Evolutionary conservation across 2,329 filamentous ascomycete species (phyloP).

Genomic region (Drechmeria coniospora): DNA sequence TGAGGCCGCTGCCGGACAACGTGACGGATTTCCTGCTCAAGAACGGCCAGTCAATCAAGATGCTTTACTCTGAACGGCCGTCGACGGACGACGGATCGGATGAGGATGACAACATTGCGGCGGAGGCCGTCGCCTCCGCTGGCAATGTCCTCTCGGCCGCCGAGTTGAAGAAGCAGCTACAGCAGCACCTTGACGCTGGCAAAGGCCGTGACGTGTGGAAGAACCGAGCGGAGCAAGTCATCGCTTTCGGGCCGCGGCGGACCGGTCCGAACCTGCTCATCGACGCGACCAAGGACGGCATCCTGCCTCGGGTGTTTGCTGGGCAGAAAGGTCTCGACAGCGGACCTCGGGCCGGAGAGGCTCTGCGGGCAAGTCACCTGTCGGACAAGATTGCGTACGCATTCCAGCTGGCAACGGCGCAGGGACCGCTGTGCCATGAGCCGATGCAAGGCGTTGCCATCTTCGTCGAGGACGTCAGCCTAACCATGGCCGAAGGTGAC

Average conservation of each 20-base stretch:
- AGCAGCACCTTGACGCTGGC: conserved; percentile 49
- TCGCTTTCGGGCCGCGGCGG: conserved; percentile 76
- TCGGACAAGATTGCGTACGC: conserved; percentile 84
- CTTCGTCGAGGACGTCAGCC: conserved; percentile 64
- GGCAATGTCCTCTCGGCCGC: conserved; percentile 49
- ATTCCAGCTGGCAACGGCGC: conserved; percentile 80
- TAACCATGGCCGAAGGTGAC: conserved; percentile 40
- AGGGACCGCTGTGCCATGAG: conserved; percentile 84
- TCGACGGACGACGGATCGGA: conserved; percentile 17
- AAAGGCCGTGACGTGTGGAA: conserved; percentile 65
- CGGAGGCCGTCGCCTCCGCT: conserved; percentile 42
- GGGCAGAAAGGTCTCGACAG: conserved; percentile 15
- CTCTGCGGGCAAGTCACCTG: conserved; percentile 50
- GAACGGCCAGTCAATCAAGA: conserved; percentile 64
- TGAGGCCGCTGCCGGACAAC: conserved; percentile 60
- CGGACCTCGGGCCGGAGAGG: conserved; percentile 28
- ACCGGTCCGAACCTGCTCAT: conserved; percentile 81
- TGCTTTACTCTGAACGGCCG: conserved; percentile 57
- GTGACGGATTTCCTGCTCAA: conserved; percentile 79
- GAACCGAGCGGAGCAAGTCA: conserved; percentile 61
- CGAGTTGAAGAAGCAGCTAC: conserved; percentile 65
- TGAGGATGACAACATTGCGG: conserved; percentile 26
- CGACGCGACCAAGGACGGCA: conserved; percentile 58
- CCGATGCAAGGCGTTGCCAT: conserved; percentile 88
- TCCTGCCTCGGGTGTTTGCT: conserved; percentile 56